Percentiles rank a stretch among this genome's conserved stretches.
Evolutionary conservation across 2,329 filamentous ascomycete species (phyloP).

Genomic region (Exophiala alcalophila): DNA sequence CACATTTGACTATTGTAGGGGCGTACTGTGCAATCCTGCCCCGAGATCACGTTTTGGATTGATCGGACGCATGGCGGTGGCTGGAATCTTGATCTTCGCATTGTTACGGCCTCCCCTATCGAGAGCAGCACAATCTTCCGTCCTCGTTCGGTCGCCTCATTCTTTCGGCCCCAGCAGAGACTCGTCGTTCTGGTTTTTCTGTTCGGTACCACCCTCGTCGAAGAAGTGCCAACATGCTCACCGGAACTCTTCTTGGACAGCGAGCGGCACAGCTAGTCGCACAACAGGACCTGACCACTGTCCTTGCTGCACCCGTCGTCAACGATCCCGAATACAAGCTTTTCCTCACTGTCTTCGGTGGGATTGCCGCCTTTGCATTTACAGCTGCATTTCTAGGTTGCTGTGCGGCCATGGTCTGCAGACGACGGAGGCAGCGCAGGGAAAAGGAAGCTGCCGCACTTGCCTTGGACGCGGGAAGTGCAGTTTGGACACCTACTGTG

Average conservation of each 20-base stretch:
- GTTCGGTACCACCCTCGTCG: not conserved
- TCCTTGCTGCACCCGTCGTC: not conserved
- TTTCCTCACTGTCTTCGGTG: conserved; percentile 7
- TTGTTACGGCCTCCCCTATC: too few relatives aligned
- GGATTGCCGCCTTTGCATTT: conserved; percentile 6
- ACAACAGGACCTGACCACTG: not conserved
- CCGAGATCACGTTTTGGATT: too few relatives aligned
- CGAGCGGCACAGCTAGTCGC: too few relatives aligned
- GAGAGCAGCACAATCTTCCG: too few relatives aligned
- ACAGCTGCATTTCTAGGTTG: conserved; percentile 7
- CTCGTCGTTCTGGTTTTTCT: too few relatives aligned
- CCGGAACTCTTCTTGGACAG: too few relatives aligned
- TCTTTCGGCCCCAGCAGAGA: too few relatives aligned
- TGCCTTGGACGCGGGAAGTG: not conserved
- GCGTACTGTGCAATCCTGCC: too few relatives aligned
- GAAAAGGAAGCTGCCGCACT: conserved; percentile 1
- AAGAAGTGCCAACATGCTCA: too few relatives aligned
- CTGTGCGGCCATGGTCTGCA: conserved; percentile 4
- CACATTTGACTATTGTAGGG: not conserved
- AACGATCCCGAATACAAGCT: conserved; percentile 3
- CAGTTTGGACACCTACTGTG: not conserved
- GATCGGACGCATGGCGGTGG: too few relatives aligned
- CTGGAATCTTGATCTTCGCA: too few relatives aligned
- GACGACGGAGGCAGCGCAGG: conserved; percentile 2
- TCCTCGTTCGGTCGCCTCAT: too few relatives aligned